Base-by-base conservation (phyloP, 2,329 filamentous ascomycete species). In the Alternaria viburni region DNA sequence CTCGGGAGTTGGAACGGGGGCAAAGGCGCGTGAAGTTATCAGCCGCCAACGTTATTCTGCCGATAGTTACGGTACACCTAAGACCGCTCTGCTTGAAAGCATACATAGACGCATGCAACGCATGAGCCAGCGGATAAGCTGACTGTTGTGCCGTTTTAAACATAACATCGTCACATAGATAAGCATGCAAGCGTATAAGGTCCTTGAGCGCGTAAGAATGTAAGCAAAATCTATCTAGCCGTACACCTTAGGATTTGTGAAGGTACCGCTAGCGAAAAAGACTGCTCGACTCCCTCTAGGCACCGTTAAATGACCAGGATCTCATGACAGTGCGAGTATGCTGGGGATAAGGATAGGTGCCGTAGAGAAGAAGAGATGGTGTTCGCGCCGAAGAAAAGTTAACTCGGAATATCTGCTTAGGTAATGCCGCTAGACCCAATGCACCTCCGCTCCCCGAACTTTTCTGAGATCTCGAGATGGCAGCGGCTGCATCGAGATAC, bases 241-340 rank as follows among this genome's bases (percentile, higher is more conserved):
- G 91, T 89, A 90, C 88, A 86, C 91, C 90, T 92, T 93, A 88
- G 81, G 82, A 78, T 64, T 80, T 79, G 83, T 83, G 88, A 92
- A 93, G 93, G 92, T 90, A 90, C 92, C 89, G 93, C 92, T 97
- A 97, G 94, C 94, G 94, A 97, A 93, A 93, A 92, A 92, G 91
- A 91, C 91, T 92, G 91, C 90, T 83, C 80, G 77, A 73, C 77
- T 91, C 84, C 80, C 79, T 97, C 92, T 97, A 80, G 92, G 92
- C 94, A 96, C 89, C 84, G 82, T 82, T 89, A 87, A 96, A 97
- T 97, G 94, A 89, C 94, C 93, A 93, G 87, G 87, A 78, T 76
- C 71, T 74, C 73, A 77, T 90, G 87, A 88, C 84, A 82, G 81
- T 82, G 79, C 83, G 82, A 85, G 76, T 85, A 87, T 90, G 88